Conservation (phyloP, 2,329 filamentous ascomycete species). For the Fusarium sp. region DNA sequence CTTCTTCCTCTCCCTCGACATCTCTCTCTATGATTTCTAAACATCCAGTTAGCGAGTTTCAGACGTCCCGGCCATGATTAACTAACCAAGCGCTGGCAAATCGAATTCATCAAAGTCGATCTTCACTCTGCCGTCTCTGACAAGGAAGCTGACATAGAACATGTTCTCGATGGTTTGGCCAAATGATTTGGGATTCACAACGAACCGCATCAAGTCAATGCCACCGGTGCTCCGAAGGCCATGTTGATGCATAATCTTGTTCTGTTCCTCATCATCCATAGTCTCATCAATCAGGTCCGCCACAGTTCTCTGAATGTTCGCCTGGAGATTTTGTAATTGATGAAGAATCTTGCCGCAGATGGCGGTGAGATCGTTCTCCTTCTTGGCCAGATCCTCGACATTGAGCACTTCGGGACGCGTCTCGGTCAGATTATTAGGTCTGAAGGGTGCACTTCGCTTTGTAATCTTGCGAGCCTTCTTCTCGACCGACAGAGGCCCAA, state of each 20-base stretch:
- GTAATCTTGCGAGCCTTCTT: conserved; percentile 78
- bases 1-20: conserved; percentile 57
- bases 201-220: conserved; percentile 83
- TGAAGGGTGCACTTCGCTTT: conserved; percentile 75
- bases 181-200: conserved; percentile 88
- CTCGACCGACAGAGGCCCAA: conserved; percentile 88
- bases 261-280: conserved; percentile 55
- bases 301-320: conserved; percentile 56
- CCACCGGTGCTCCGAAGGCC: conserved; percentile 74
- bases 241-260: conserved; percentile 68
- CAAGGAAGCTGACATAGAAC: conserved; percentile 95
- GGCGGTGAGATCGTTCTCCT: conserved; percentile 79
- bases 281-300: conserved; percentile 55
- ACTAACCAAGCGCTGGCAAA: conserved; percentile 82
- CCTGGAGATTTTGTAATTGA: conserved; percentile 62
- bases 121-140: conserved; percentile 81
- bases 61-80: background rate
- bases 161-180: conserved; percentile 96
- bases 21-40: conserved; percentile 51
- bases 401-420: conserved; percentile 81
- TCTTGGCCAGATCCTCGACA: conserved; percentile 76
- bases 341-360: conserved; percentile 79
- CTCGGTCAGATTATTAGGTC: conserved; percentile 72
- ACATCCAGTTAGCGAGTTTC: conserved; percentile 23
- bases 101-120: conserved; percentile 77